Evolutionary conservation across 768 basidiomycete genomes (phyloP).

Genomic region (Dioszegia aurantiaca): DNA sequence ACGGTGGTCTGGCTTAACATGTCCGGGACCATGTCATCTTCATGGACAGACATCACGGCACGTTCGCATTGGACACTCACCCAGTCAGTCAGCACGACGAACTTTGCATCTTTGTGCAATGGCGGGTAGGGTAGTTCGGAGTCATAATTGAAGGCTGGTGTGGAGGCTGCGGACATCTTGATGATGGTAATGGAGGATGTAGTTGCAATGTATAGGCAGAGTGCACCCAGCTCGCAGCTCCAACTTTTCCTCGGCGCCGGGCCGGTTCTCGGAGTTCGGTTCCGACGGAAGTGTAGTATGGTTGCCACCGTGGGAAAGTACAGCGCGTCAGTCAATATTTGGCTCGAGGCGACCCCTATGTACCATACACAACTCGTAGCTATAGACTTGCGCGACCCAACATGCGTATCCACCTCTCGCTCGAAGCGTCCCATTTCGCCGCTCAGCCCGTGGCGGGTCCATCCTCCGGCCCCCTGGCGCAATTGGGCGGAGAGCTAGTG

Average conservation of each 20-base stretch:
- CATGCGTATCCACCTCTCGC: constrained; percentile 47
- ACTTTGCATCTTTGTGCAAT: constrained; percentile 72
- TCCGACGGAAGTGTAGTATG: neutral
- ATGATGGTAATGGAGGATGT: neutral
- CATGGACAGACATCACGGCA: no score
- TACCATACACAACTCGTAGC: no score
- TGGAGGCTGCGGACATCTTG: neutral
- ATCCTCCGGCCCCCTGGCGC: constrained; percentile 59
- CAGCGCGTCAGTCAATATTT: neutral
- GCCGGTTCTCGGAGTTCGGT: neutral
- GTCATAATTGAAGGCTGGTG: constrained; percentile 7
- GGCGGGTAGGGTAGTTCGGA: constrained; percentile 70
- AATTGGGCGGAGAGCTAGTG: constrained; percentile 74
- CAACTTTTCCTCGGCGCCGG: constrained; percentile 4
- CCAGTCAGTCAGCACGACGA: constrained; percentile 89
- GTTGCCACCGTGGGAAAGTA: constrained; percentile 13
- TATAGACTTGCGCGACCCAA: neutral
- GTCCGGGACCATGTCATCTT: neutral
- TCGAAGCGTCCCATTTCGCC: constrained; percentile 32
- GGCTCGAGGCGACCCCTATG: no score
- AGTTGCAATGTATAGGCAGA: no score
- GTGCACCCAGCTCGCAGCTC: neutral
- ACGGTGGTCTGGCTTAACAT: neutral
- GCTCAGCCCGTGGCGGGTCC: constrained; percentile 13
- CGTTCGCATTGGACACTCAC: constrained; percentile 57